Base-by-base conservation (phyloP, 352 stramenopile genomes). In the Pythium guiyangense region DNA sequence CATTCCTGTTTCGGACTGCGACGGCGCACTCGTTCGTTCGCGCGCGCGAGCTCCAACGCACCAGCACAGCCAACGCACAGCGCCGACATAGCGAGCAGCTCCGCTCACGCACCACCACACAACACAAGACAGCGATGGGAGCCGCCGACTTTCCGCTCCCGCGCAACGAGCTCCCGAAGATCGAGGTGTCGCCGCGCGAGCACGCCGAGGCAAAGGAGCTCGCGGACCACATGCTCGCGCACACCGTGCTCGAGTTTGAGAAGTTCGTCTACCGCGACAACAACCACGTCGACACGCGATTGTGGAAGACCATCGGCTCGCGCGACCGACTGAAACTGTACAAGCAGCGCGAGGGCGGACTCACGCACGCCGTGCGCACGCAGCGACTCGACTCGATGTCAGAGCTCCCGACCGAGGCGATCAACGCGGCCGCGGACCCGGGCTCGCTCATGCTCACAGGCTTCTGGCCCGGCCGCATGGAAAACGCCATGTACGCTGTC, bases 401-500 rank as follows among this genome's bases (percentile, higher is more conserved):
- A 44, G 62, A 69, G 17, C 70, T 64, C 6, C 51, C 70, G 6
- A 60, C 62, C 50, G 66, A 60, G 42, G 63, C 70, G 4, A 77
- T 66, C 17, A 40, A 69, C n/a, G 61, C 66, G n/a, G 55, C 71
- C 3, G 59, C 64, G 0, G 75, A 59, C 27, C 56, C 52, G 15
- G 52, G 29, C 17, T 61, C 60, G 40, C 71, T 86, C 65, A 59
- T 84, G 22, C 64, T 86, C 22, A 75, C 77, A 18, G 78, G 78
- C 37, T 68, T 75, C 26, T 60, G 71, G 37, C 60, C 62, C 25
- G 78, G 78, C 17, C 69, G 65, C 37, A 64, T 88, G 4, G 78
- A 86, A 50, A 77, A 81, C 62, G 70, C 70, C 15, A 79, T 88
- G 59, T 81, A 70, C 53, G 73, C 75, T 0, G 58, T 77, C 2